Base-by-base conservation (phyloP, 2,329 filamentous ascomycete species). In the Exophiala alcalophila region DNA sequence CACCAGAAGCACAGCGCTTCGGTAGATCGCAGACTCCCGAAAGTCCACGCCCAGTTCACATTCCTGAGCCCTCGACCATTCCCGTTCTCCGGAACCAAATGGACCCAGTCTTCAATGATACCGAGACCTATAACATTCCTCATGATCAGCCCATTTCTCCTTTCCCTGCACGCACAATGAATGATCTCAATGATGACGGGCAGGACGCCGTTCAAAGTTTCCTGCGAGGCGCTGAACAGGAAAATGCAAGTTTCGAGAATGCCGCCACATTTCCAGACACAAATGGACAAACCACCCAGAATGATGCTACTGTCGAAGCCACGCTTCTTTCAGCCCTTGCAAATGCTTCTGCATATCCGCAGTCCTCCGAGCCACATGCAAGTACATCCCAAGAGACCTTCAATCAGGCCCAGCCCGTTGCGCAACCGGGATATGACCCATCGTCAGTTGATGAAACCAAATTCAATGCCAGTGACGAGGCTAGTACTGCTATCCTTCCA, bases 11-110 rank as follows among this genome's bases (percentile, higher is more conserved):
- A 11, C 54, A 54, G 40, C 76, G 82, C 63, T 78, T 80, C 61
- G 77, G 75, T 61, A 78, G 79, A 66, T 76, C 76, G 53, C 67
- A 83, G 59, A 83, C 80, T 60, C 83, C 83, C 52, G 78, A 83
- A 60, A 85, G 81, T 61, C 83, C 83, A 59, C 80, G 81, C 57
- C 83, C 83, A 54, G 65, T 84, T 57, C 80, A 85, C 64, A 70
- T 81, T 54, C 75, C 81, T 54, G 77, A 82, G 63, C 80, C 81
- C 39, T 74, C 79, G 55, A 83, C 79, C 55, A 84, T 86, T 47
- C 80, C 82, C 44, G 76, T 86, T 40, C 70, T 86, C 59, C 75
- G 81, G 60, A 80, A 82, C 61, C 81, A 84, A 67, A 86, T 80
- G 76, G 81, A 86, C 65, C 79, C 80, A 40, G 68, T 76, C 56